Conservation (phyloP, 257 asterid species). For the Solanum etuberosum region DNA sequence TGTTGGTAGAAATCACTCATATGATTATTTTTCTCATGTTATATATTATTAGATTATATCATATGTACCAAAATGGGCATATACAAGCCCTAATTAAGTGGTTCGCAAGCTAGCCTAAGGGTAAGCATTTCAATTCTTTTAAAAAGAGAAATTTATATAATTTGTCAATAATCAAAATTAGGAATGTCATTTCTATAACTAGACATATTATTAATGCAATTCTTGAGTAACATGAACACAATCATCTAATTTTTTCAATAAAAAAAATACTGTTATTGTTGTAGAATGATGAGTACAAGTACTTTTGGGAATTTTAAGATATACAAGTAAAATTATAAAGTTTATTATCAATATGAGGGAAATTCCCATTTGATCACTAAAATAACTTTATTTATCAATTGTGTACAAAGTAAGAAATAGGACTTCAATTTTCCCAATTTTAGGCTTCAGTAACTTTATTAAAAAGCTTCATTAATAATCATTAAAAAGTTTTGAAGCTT, state of each 20-base stretch:
- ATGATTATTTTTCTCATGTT: neutral
- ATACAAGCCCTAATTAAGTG: neutral
- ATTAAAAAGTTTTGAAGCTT: neutral
- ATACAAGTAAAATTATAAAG: neutral
- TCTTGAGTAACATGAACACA: neutral
- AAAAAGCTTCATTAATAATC: neutral
- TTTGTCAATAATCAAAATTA: neutral
- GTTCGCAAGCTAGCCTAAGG: neutral
- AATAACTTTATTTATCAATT: neutral
- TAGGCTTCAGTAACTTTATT: neutral
- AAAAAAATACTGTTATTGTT: neutral
- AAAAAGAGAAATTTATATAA: neutral
- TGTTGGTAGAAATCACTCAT: neutral
- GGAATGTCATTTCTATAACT: neutral
- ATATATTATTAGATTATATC: neutral
- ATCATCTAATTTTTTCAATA: neutral
- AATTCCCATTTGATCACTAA: neutral
- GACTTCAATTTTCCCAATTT: neutral
- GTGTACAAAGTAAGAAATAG: neutral
- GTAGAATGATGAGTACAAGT: neutral
- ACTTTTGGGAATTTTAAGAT: neutral
- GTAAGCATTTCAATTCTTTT: neutral
- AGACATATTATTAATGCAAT: neutral
- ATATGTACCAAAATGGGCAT: neutral
- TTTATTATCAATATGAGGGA: neutral